Percentiles rank a stretch among this genome's conserved stretches.
Conservation (phyloP, 2,329 filamentous ascomycete genomes). For the Calonectria naviculata region DNA sequence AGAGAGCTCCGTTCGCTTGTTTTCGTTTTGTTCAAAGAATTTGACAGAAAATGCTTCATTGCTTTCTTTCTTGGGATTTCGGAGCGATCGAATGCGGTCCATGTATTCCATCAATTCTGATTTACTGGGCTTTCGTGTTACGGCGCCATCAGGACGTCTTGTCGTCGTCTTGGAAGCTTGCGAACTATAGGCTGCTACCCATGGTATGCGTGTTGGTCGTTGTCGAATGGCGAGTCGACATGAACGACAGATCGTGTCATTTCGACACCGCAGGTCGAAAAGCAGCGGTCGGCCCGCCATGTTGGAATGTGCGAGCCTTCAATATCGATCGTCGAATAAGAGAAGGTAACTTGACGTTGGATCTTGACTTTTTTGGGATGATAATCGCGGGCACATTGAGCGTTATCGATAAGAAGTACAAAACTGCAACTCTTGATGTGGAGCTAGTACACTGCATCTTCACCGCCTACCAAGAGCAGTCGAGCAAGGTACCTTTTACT, state of each 20-base stretch:
- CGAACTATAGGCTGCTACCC: conserved; percentile 48
- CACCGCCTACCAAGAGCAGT: conserved; percentile 46
- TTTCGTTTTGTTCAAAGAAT: conserved; percentile 60
- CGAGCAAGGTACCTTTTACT: conserved; percentile 25
- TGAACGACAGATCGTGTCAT: conserved; percentile 50
- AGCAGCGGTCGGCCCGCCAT: conserved; percentile 51
- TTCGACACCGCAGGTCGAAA: conserved; percentile 48
- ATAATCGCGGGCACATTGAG: conserved; percentile 3
- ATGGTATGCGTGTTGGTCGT: conserved; percentile 36
- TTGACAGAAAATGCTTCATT: conserved; percentile 49
- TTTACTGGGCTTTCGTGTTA: conserved; percentile 38
- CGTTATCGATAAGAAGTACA: conserved; percentile 47
- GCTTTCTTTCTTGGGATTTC: conserved; percentile 26
- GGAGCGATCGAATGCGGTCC: conserved; percentile 41
- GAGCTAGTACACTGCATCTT: not conserved
- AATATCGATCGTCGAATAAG: conserved; percentile 17
- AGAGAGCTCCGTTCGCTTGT: conserved; percentile 49
- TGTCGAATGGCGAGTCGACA: conserved; percentile 47
- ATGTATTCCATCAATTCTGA: conserved; percentile 42
- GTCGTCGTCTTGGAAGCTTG: conserved; percentile 36
- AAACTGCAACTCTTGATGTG: conserved; percentile 24
- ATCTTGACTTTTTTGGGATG: conserved; percentile 36
- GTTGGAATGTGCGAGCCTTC: conserved; percentile 22
- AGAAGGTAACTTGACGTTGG: conserved; percentile 10
- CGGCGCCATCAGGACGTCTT: conserved; percentile 27